Evolutionary conservation across 1,284 basidiomycete species (phyloP).

Genomic region (Heterobasidion occidentale): DNA sequence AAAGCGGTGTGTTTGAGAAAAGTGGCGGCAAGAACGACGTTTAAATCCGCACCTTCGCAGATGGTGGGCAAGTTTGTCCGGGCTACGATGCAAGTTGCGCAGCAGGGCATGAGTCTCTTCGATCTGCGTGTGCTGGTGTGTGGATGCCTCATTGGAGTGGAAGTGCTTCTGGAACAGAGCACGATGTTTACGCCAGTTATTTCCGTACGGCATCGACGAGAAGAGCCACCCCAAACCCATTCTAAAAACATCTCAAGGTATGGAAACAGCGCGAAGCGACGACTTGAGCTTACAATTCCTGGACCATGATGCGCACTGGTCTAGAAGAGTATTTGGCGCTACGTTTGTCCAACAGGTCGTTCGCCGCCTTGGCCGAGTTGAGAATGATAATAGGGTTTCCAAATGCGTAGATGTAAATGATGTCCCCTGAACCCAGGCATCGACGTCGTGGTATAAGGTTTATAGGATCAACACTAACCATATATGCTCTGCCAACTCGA

Average conservation of each 20-base stretch:
- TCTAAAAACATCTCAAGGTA: not conserved
- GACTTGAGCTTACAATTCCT: conserved; percentile 1
- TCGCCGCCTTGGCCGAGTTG: conserved; percentile 25
- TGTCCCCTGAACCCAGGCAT: conserved; percentile 19
- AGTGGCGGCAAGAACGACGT: not conserved
- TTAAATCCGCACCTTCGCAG: not conserved
- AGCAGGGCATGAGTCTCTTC: not conserved
- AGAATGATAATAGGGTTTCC: conserved; percentile 30
- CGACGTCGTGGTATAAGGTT: not conserved
- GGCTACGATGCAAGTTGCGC: not conserved
- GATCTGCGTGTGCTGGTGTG: not conserved
- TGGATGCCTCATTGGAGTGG: not conserved
- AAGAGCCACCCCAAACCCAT: not conserved
- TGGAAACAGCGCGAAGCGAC: not conserved
- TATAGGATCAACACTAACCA: not conserved
- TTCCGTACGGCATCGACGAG: not conserved
- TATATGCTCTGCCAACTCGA: not conserved
- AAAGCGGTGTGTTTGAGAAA: not conserved
- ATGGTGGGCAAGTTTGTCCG: not conserved
- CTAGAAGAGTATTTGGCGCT: conserved; percentile 33
- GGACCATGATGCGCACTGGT: conserved; percentile 13
- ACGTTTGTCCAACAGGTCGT: conserved; percentile 31
- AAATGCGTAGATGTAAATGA: conserved; percentile 26
- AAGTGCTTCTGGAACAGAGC: not conserved
- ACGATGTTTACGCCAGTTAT: not conserved